Evolutionary conservation across 257 asterid species (phyloP), one percentile per base, ranked within the genome.

Genomic region (Scutellaria baicalensis): DNA sequence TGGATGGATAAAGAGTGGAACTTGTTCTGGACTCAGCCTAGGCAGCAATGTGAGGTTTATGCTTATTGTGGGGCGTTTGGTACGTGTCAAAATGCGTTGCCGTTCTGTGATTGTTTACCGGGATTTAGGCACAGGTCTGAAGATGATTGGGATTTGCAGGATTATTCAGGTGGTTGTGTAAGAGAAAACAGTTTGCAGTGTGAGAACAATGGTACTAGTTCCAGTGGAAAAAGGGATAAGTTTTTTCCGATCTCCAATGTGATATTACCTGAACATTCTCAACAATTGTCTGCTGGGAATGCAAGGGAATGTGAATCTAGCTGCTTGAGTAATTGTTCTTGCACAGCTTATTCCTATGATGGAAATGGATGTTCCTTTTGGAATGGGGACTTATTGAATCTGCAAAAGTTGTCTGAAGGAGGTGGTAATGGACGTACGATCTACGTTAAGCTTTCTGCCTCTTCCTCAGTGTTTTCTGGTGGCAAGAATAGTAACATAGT

Each of bases 21-120:
- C 57, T 68, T 81, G 76, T 85, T 83, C 38, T 77, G 85, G 76
- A 64, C 80, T 69, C 84, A 75, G 59, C 91, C 91, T 2, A 79
- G 84, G 71, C 85, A 79, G 74, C 89, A 82, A 18, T 85, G 91
- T 31, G 83, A 64, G 70, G 91, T 85, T 43, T 68, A 81, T 50
- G 91, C 83, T 64, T 81, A 36, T 73, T 85, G 91, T 72, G 91
- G 91, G 58, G 59, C 73, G 18, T 85, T 75, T 70, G 77, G 87
- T 70, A 61, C 55, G 42, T 85, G 91, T 72, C 73, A 75, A 70
- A 80, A 79, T 52, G 76, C 87, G 5, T 11, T 54, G 70, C 78
- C 81, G 1, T 81, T 73, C 51, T 85, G 91, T 62, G 31, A 13
- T n/a, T 85, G 89, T 67, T 81, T 83, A 67, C 67, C 51, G 9